Evolutionary conservation across 129 eudicot genomes (phyloP).

Genomic region (Glebionis coronaria): DNA sequence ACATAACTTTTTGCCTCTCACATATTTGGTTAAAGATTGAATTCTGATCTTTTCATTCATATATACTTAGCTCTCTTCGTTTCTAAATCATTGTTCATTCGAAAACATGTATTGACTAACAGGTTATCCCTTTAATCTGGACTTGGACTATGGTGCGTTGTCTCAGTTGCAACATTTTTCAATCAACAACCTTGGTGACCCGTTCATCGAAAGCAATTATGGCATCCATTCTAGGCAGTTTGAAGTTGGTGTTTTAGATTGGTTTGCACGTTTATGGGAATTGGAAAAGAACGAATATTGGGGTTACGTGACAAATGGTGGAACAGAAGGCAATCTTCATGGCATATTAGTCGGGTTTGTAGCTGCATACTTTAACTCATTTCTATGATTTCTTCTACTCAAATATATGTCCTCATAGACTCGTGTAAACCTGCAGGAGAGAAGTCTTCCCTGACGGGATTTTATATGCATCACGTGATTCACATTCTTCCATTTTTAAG

Average conservation of each 20-base stretch:
- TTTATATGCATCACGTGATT: slow-evolving; percentile 77
- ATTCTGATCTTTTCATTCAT: slow-evolving; percentile 6
- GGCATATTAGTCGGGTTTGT: slow-evolving; percentile 96
- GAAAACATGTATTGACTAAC: not conserved
- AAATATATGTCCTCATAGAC: not conserved
- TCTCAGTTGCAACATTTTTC: too few relatives aligned
- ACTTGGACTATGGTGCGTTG: slow-evolving; percentile 93
- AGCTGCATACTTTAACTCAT: slow-evolving; percentile 1
- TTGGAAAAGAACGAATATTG: slow-evolving; percentile 82
- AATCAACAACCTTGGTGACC: too few relatives aligned
- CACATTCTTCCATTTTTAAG: slow-evolving; percentile 92
- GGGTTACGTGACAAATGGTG: slow-evolving; percentile 98
- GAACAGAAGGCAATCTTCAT: slow-evolving; percentile 98
- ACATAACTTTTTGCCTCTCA: not conserved
- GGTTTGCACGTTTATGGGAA: slow-evolving; percentile 99
- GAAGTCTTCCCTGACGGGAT: slow-evolving; percentile 98
- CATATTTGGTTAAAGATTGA: slow-evolving; percentile 1
- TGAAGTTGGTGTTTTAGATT: slow-evolving; percentile 92
- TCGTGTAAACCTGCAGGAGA: slow-evolving; percentile 54
- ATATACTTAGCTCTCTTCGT: not conserved
- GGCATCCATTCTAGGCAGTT: slow-evolving; percentile 98
- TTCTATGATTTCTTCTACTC: not conserved
- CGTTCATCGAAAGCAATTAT: slow-evolving; percentile 93
- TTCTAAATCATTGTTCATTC: not conserved
- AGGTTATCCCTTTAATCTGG: slow-evolving; percentile 96